These are phyloP conservation scores for Amylostereum chailletii DNA, from an alignment of 1,284 basidiomycete genomes.

Conservation along the genomic window DNA sequence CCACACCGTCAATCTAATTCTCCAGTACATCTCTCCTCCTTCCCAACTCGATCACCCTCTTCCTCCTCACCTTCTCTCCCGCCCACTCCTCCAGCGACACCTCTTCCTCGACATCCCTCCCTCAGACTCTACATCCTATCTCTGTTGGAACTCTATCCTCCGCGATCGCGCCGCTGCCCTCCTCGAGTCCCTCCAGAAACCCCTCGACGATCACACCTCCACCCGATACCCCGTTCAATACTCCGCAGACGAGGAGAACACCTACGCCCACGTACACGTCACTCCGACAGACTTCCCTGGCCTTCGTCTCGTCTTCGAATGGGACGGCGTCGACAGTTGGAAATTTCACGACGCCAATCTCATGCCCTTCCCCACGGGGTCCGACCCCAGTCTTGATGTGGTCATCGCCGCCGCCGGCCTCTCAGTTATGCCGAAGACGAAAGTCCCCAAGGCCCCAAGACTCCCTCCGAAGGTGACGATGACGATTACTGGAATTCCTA, in stretches of 20 bases:
- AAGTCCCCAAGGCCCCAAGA: conserved; percentile 11
- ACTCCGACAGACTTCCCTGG: conserved; percentile 24
- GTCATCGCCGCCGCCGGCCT: conserved; percentile 14
- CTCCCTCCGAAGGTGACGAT: conserved; percentile 24
- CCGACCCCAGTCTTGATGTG: conserved; percentile 33
- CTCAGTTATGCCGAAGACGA: neutral
- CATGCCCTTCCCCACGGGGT: conserved; percentile 64
- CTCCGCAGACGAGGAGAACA: conserved; percentile 46
- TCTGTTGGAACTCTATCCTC: conserved; percentile 56
- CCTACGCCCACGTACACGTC: conserved; percentile 56
- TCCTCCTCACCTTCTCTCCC: conserved; percentile 54
- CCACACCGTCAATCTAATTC: conserved; percentile 34
- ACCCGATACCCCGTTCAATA: conserved; percentile 38
- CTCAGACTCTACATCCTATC: conserved; percentile 43
- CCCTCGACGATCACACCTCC: conserved; percentile 27
- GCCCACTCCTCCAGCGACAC: conserved; percentile 53
- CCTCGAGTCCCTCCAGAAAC: conserved; percentile 34
- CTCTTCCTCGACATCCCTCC: conserved; percentile 50
- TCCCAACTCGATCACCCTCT: conserved; percentile 38
- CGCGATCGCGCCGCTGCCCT: conserved; percentile 31
- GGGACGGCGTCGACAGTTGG: conserved; percentile 50
- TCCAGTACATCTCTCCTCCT: conserved; percentile 51
- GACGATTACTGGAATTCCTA: conserved; percentile 65
- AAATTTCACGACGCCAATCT: conserved; percentile 58
- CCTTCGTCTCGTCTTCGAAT: conserved; percentile 59